phyloP scores from a whole-genome alignment of 768 basidiomycete genomes.

The Lentinus brumalis region DNA sequence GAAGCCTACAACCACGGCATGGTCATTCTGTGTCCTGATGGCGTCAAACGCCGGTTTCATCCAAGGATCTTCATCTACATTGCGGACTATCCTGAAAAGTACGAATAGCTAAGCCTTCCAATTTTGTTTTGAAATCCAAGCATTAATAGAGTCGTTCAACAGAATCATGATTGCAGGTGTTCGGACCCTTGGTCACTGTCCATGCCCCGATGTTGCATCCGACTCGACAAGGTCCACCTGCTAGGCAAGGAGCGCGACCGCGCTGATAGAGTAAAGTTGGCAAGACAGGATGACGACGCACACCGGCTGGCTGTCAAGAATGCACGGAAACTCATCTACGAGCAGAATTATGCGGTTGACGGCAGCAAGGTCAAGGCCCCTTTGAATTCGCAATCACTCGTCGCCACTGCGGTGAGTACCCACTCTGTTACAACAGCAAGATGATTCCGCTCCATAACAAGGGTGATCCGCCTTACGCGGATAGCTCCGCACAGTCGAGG shows the following conservation, averaged over 20 bases:
- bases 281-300: neutral
- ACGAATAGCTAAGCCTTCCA: no score
- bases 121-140: no score
- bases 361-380: neutral
- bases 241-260: conserved; percentile 28
- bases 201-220: conserved; percentile 42
- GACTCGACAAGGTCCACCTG: conserved; percentile 28
- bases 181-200: conserved; percentile 40
- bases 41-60: conserved; percentile 27
- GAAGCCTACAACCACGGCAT: conserved; percentile 30
- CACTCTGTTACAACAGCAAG: conserved; percentile 12
- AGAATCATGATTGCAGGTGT: conserved; percentile 36
- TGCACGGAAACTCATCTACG: conserved; percentile 22
- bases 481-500: no score
- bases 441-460: conserved; percentile 37
- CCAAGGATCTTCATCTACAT: conserved; percentile 33
- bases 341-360: conserved; percentile 7
- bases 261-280: neutral
- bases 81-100: conserved; percentile 42
- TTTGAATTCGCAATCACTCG: neutral
- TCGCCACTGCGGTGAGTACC: neutral
- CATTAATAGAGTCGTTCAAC: no score
- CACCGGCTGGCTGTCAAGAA: conserved; percentile 36
- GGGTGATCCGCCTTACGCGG: conserved; percentile 32
- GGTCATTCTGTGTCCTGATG: conserved; percentile 30